A percentile compares a stretch with the other conserved stretches of the same genome.
Conservation (phyloP, 1,139 yeast species). For the Yarrowia galli region DNA sequence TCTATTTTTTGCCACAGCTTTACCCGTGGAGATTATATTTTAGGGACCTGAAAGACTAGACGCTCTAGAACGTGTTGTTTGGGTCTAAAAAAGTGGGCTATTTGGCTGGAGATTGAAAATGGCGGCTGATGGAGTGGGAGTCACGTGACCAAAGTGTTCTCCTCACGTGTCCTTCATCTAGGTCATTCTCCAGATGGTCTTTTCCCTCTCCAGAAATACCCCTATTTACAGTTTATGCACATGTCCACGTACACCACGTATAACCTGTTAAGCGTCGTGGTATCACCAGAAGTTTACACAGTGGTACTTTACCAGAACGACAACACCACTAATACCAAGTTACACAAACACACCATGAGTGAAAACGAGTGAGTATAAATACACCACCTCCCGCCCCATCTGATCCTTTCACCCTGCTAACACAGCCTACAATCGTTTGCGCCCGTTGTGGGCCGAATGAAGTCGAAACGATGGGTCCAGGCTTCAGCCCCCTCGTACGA, state of each 20-base stretch:
- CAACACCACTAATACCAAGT: not conserved
- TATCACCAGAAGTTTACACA: too few species aligned
- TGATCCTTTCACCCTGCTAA: not conserved
- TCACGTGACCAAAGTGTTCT: not conserved
- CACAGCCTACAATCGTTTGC: slow-evolving; percentile 44
- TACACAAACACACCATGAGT: slow-evolving; percentile 1
- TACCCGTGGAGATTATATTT: too few species aligned
- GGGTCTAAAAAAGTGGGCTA: not conserved
- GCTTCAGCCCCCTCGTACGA: slow-evolving; percentile 50
- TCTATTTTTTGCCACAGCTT: too few species aligned
- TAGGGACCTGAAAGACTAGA: too few species aligned
- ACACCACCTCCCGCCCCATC: too few species aligned
- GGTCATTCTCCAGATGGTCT: not conserved
- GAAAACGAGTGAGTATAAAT: slow-evolving; percentile 28
- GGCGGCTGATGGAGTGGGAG: not conserved
- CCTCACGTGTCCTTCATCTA: not conserved
- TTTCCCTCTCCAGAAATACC: not conserved
- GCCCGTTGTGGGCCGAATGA: slow-evolving; percentile 51
- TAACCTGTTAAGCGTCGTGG: too few species aligned
- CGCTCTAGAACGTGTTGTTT: too few species aligned
- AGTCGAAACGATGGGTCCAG: slow-evolving; percentile 53
- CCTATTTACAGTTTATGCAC: slow-evolving; percentile 35
- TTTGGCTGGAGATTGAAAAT: not conserved
- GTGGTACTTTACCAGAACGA: too few species aligned
- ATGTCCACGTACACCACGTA: slow-evolving; percentile 23